phyloP scores from a whole-genome alignment of 2,329 filamentous ascomycete genomes.

The Tolypocladium sp. region DNA sequence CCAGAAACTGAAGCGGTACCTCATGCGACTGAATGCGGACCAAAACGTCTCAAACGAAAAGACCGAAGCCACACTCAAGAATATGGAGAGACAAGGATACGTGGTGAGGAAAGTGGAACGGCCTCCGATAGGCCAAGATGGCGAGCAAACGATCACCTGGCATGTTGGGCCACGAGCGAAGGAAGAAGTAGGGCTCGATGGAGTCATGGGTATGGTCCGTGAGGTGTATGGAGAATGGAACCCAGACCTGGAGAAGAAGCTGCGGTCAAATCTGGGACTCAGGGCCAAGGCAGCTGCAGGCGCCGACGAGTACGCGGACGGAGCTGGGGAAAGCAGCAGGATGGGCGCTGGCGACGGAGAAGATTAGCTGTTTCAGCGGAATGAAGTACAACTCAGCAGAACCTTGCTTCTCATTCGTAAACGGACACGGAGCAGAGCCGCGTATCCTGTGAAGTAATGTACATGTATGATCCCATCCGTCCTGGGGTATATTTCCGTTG shows the following conservation, averaged over 20 bases:
- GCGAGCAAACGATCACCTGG: constrained; percentile 73
- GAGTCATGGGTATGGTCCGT: constrained; percentile 62
- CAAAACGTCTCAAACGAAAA: constrained; percentile 65
- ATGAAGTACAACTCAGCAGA: background rate
- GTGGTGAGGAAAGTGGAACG: constrained; percentile 65
- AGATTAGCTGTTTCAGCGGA: background rate
- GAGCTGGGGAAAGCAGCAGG: constrained; percentile 3
- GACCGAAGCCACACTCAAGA: constrained; percentile 65
- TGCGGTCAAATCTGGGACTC: constrained; percentile 54
- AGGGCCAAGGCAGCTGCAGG: constrained; percentile 14
- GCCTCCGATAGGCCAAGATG: constrained; percentile 40
- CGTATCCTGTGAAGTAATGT: background rate
- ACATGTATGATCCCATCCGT: background rate
- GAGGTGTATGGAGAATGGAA: constrained; percentile 46
- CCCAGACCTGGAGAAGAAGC: constrained; percentile 48
- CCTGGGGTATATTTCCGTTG: background rate
- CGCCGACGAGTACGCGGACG: constrained; percentile 14
- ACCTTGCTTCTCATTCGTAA: background rate
- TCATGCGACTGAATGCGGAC: constrained; percentile 67
- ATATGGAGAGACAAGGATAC: constrained; percentile 76
- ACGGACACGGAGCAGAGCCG: background rate
- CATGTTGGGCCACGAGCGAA: constrained; percentile 77
- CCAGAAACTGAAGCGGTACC: constrained; percentile 65
- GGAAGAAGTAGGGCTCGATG: constrained; percentile 71
- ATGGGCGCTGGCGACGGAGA: constrained; percentile 2